These are phyloP conservation scores for Pleurotus tuber-regium DNA, from an alignment of 768 basidiomycete genomes.

Conservation along the genomic window DNA sequence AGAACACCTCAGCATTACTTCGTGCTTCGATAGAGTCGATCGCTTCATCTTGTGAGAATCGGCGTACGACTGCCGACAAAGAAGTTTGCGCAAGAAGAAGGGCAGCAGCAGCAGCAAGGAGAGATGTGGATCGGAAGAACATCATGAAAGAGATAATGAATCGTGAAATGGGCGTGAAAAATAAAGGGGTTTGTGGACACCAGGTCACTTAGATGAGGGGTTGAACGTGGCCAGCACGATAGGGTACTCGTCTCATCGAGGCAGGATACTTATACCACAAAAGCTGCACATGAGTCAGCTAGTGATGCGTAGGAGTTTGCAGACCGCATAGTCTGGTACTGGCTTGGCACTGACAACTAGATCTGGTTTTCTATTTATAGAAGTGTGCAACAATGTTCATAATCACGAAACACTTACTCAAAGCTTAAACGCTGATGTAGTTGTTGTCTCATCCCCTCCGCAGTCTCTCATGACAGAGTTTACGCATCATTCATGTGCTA, in stretches of 20 bases:
- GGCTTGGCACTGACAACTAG: no score
- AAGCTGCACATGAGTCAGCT: no score
- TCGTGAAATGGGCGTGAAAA: background rate
- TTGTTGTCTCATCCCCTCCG: no score
- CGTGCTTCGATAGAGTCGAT: background rate
- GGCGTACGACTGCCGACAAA: background rate
- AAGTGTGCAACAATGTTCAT: no score
- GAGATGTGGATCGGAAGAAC: background rate
- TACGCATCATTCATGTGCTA: no score
- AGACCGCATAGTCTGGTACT: no score
- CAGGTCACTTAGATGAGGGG: background rate
- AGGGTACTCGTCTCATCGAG: background rate
- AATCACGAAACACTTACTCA: no score
- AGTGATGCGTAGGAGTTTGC: no score
- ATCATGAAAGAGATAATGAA: background rate
- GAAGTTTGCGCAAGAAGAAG: background rate
- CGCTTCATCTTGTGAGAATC: background rate
- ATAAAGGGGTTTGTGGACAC: conserved; percentile 1
- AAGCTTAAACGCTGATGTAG: no score
- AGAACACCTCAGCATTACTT: no score
- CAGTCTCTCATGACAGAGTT: no score
- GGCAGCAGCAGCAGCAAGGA: background rate
- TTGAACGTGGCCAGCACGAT: conserved; percentile 10
- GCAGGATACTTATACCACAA: background rate
- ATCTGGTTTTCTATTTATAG: no score